phyloP scores from a whole-genome alignment of 306 rosid genomes.

The Alnus rubra region DNA sequence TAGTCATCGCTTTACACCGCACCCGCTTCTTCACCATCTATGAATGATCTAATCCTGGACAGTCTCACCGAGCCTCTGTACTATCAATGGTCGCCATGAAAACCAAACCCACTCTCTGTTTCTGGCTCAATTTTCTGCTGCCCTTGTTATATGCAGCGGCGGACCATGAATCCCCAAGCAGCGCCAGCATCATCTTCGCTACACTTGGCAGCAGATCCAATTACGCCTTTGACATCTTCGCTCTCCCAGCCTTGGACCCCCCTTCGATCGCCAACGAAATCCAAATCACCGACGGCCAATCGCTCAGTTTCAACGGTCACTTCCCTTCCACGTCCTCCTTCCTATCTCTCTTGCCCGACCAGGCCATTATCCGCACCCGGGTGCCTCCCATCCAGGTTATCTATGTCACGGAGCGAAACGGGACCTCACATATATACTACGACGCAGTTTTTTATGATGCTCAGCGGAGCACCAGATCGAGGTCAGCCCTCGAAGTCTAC shows the following conservation, averaged over 20 bases:
- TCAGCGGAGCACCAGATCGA: not conserved
- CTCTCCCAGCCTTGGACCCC: slow-evolving; percentile 38
- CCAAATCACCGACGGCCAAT: slow-evolving; percentile 69
- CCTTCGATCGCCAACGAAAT: slow-evolving; percentile 35
- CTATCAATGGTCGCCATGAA: slow-evolving; percentile 27
- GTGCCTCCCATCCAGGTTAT: slow-evolving; percentile 45
- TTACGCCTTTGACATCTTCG: slow-evolving; percentile 67
- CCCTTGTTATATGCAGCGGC: not conserved
- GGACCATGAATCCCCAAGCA: slow-evolving; percentile 16
- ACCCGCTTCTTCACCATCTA: not conserved
- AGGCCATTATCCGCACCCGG: slow-evolving; percentile 16
- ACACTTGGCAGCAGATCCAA: slow-evolving; percentile 66
- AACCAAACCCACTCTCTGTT: not conserved
- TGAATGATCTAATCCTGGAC: not conserved
- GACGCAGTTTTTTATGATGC: slow-evolving; percentile 43
- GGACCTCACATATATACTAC: slow-evolving; percentile 53
- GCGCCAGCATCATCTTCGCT: slow-evolving; percentile 60
- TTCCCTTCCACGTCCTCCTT: slow-evolving; percentile 47
- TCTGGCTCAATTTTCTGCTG: slow-evolving; percentile 12
- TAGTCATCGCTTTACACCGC: not conserved
- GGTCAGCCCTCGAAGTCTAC: slow-evolving; percentile 46
- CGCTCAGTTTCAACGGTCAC: slow-evolving; percentile 86
- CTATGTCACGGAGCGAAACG: slow-evolving; percentile 74
- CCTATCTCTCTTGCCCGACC: slow-evolving; percentile 32
- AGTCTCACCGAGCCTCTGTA: no score